phyloP scores from a whole-genome alignment of 305 asterid species.

The Fraxinus velutina region DNA sequence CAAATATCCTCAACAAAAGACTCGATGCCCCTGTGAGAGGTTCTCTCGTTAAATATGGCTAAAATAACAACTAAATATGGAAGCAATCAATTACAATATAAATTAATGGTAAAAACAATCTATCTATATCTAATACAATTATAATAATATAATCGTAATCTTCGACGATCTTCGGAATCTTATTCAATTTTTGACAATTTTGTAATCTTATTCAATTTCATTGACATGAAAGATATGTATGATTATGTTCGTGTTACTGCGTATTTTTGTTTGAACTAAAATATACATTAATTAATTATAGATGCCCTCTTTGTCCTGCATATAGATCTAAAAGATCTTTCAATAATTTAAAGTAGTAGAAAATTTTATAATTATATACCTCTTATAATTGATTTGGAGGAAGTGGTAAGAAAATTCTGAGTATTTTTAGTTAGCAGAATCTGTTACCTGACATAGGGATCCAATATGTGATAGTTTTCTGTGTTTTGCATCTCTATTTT shows the following conservation, averaged over 20 bases:
- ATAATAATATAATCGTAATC: too few relatives aligned
- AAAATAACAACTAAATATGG: too few relatives aligned
- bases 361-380: background rate
- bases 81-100: too few relatives aligned
- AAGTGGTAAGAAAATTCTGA: slow-evolving; percentile 5
- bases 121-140: too few relatives aligned
- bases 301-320: background rate
- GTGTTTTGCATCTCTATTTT: background rate
- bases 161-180: too few relatives aligned
- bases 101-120: too few relatives aligned
- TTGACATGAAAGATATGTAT: background rate
- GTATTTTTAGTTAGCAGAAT: background rate
- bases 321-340: background rate
- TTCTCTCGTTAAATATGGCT: too few relatives aligned
- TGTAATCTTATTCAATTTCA: too few relatives aligned
- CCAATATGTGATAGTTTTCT: background rate
- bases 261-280: background rate
- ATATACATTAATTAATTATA: background rate
- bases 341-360: background rate
- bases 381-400: slow-evolving; percentile 11
- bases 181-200: too few relatives aligned
- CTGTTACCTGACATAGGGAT: background rate
- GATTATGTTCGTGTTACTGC: background rate
- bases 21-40: too few relatives aligned
- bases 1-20: too few relatives aligned